Evolutionary conservation across 176 grass and related monocot genomes (phyloP).

Genomic region (Rhipidocladum racemiflorum): DNA sequence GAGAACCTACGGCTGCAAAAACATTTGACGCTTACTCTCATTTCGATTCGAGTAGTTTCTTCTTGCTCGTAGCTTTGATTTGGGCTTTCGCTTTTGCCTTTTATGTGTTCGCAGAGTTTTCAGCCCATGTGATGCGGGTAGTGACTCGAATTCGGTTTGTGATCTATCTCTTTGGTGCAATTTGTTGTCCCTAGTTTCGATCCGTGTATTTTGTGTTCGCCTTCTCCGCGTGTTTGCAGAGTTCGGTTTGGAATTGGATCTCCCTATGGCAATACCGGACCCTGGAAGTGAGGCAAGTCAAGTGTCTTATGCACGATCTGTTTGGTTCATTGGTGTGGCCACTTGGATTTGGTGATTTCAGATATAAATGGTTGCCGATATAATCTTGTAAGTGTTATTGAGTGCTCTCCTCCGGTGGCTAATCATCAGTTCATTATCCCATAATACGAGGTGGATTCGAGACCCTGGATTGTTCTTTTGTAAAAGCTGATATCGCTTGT

Average conservation of each 20-base stretch:
- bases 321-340: not conserved
- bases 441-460: not conserved
- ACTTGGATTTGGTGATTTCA: not conserved
- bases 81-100: not conserved
- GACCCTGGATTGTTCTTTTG: too few relatives aligned
- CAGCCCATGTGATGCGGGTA: not conserved
- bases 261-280: not conserved
- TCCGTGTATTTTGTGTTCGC: not conserved
- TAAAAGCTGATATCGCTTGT: not conserved
- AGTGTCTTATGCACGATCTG: not conserved
- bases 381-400: not conserved
- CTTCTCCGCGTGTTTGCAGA: not conserved
- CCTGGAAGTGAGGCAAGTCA: not conserved
- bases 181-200: not conserved
- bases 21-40: too few relatives aligned
- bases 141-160: not conserved
- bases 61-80: not conserved
- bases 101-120: not conserved
- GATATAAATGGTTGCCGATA: not conserved
- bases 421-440: not conserved
- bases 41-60: not conserved
- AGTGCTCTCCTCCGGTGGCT: not conserved
- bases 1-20: not conserved
- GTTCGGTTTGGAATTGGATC: not conserved
- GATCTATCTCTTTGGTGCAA: not conserved